phyloP scores from a whole-genome alignment of 495 filamentous ascomycete species.

The Neurospora terricola region DNA sequence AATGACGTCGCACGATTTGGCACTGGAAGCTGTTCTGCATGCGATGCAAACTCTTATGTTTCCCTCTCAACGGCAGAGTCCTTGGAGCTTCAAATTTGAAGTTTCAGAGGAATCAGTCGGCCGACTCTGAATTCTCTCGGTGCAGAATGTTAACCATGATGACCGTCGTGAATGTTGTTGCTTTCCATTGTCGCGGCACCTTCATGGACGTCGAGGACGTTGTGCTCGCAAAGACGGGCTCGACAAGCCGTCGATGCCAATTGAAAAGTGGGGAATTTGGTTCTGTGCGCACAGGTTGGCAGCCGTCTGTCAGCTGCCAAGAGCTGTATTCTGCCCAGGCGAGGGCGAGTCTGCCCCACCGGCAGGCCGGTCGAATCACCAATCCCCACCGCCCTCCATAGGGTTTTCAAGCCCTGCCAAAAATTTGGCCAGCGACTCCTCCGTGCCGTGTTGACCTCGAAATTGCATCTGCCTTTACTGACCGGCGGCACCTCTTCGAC shows the following conservation, averaged over 20 bases:
- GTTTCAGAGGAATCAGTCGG: not conserved
- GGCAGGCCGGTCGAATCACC: slow-evolving; percentile 14
- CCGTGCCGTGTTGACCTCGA: slow-evolving; percentile 23
- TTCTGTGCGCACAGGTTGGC: not conserved
- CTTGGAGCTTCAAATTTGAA: too few species aligned
- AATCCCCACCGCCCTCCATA: slow-evolving; percentile 24
- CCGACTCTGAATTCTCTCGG: not conserved
- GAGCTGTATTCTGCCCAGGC: not conserved
- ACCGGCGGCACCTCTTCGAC: slow-evolving; percentile 24
- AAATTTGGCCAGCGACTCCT: slow-evolving; percentile 28
- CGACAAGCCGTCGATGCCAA: not conserved
- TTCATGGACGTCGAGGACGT: not conserved
- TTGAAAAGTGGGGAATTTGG: not conserved
- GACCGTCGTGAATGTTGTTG: not conserved
- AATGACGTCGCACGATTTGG: not conserved
- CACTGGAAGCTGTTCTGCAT: not conserved
- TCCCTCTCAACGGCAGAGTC: not conserved
- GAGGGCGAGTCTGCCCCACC: not conserved
- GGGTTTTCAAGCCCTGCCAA: slow-evolving; percentile 41
- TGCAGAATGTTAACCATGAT: not conserved
- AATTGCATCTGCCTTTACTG: slow-evolving; percentile 29
- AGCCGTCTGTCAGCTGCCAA: not conserved
- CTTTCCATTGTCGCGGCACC: not conserved
- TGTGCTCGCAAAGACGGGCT: not conserved
- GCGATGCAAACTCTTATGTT: not conserved